Evolutionary conservation across 306 rosid genomes (phyloP), one percentile per base, ranked within the genome.

Genomic region (Dryas drummondii): DNA sequence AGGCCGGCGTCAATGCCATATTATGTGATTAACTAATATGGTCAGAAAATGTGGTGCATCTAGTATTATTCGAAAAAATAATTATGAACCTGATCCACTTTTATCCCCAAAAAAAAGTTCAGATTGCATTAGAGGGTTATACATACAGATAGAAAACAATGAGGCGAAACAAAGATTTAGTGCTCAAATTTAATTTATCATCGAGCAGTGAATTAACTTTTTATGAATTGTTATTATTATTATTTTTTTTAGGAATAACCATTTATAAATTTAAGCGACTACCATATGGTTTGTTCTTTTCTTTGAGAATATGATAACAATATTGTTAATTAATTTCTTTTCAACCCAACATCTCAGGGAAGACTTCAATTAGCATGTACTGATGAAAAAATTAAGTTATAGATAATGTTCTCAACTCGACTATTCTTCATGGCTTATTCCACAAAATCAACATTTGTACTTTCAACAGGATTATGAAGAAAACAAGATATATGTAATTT

Each of bases 71-170:
- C 37, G 1, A 32, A 10, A 26, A 53, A 12, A 54, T 3, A 54
- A 0, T n/a, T n/a, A 3, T 10, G 11, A 55, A 65, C 69, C 69
- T 65, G 51, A 65, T 65, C 69, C 69, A 65, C 69, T 65, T 65
- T 65, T 65, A 44, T 50, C 69, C 2, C 69, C 51, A 40, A 61
- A 5, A 0, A 61, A 61, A 61, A 5, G 66, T 61, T 63, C 58
- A 54, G 58, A 54, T 54, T 15, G 48, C 68, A 63, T 40, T 9
- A 7, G 13, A 63, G 26, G 26, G 16, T 40, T 16, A 63, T 9
- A 53, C 3, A 63, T 9, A 53, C 3, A 4, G 26, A 63, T 37
- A 15, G 7, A 42, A 6, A 41, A 64, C 0, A 64, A 7, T 64
- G 42, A 8, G 12, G 26, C 10, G 8, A 59, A 59, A 12, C 1